Percentiles rank a stretch among this genome's conserved stretches.
phyloP scores from a whole-genome alignment of 441 rosid genomes.

The Aleurites moluccanus region DNA sequence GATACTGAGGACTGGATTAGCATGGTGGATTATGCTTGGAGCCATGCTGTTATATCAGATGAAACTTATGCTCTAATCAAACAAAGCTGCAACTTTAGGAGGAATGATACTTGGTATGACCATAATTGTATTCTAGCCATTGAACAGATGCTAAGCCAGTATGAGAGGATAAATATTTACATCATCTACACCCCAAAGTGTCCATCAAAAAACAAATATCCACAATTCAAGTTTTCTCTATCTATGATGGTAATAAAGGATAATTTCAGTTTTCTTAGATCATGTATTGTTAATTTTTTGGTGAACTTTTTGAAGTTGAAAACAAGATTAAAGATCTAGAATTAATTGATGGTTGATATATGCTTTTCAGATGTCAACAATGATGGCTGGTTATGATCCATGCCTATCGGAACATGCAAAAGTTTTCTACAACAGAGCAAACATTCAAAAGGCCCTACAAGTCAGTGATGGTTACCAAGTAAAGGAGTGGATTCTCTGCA shows the following conservation, averaged over 20 bases:
- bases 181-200: constrained; percentile 74
- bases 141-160: constrained; percentile 62
- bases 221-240: constrained; percentile 40
- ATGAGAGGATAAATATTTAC: constrained; percentile 78
- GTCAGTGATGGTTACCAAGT: constrained; percentile 51
- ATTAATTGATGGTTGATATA: background rate
- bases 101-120: constrained; percentile 63
- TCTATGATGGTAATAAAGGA: constrained; percentile 45
- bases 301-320: no score
- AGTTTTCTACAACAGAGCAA: constrained; percentile 67
- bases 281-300: no score
- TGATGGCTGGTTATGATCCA: constrained; percentile 79
- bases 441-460: constrained; percentile 80
- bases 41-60: constrained; percentile 90
- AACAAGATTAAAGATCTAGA: no score
- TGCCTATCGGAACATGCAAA: constrained; percentile 69
- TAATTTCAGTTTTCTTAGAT: no score
- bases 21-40: constrained; percentile 91
- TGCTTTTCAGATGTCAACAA: constrained; percentile 54
- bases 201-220: constrained; percentile 24
- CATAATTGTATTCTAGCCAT: constrained; percentile 53
- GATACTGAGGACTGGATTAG: constrained; percentile 89
- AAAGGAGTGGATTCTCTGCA: constrained; percentile 86
- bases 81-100: constrained; percentile 61
- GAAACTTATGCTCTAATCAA: constrained; percentile 65